Percentiles rank a stretch among this genome's conserved stretches.
Evolutionary conservation across 352 stramenopile genomes (phyloP).

Genomic region (Globisporangium cylindrosporum): DNA sequence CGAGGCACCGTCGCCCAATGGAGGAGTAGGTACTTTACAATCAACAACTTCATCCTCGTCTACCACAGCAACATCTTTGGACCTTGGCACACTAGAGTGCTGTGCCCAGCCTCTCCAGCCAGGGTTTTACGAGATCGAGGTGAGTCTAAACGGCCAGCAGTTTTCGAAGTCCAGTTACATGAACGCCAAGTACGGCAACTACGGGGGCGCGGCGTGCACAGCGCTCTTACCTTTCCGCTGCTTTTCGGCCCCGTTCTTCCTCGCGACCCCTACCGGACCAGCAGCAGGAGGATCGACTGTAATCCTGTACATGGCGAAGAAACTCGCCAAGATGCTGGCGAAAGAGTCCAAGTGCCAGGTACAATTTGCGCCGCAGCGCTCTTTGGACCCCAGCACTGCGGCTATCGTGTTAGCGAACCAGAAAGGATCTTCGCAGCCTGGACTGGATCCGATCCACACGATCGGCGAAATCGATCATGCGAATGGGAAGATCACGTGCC

Average conservation of each 20-base stretch:
- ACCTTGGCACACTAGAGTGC: slow-evolving; percentile 21
- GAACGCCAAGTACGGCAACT: slow-evolving; percentile 56
- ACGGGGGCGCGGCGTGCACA: slow-evolving; percentile 55
- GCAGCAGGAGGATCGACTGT: slow-evolving; percentile 59
- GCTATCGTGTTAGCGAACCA: slow-evolving; percentile 7
- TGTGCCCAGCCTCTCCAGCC: slow-evolving; percentile 31
- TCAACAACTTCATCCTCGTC: not conserved
- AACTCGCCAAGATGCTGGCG: slow-evolving; percentile 43
- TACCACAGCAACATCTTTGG: not conserved
- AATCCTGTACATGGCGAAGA: slow-evolving; percentile 51
- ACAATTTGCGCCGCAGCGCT: slow-evolving; percentile 45
- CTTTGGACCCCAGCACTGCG: slow-evolving; percentile 1
- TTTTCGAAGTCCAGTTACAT: slow-evolving; percentile 60
- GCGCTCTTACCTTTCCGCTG: slow-evolving; percentile 56
- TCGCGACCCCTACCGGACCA: slow-evolving; percentile 60
- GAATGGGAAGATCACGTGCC: slow-evolving; percentile 41
- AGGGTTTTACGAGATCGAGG: slow-evolving; percentile 59
- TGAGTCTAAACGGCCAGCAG: slow-evolving; percentile 70
- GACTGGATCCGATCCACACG: slow-evolving; percentile 33
- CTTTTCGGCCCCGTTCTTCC: slow-evolving; percentile 55
- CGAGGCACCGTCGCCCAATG: not conserved
- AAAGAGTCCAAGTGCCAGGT: slow-evolving; percentile 56
- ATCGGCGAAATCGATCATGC: slow-evolving; percentile 54
- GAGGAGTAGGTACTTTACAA: slow-evolving; percentile 4
- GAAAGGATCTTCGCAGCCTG: slow-evolving; percentile 15